phyloP scores from a whole-genome alignment of 345 rosid species.

The Cochlearia excelsa region DNA sequence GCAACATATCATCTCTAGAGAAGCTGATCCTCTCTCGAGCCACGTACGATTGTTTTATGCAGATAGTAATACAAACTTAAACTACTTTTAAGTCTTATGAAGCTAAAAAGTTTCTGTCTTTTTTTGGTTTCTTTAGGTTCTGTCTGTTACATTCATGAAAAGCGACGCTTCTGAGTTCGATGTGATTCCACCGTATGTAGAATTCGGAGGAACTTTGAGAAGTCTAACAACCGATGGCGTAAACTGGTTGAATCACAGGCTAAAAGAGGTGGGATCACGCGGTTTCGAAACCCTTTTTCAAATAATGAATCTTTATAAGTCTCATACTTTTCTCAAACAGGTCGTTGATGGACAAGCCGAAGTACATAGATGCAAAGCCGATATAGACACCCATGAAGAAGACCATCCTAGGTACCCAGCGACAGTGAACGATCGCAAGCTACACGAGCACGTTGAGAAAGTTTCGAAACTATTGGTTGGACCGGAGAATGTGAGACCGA shows the following conservation, averaged over 20 bases:
- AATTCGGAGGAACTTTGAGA: slow-evolving; percentile 86
- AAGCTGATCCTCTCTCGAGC: slow-evolving; percentile 73
- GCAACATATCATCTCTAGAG: slow-evolving; percentile 79
- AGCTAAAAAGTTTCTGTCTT: background rate
- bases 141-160: slow-evolving; percentile 67
- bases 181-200: slow-evolving; percentile 55
- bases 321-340: slow-evolving; percentile 29
- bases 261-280: slow-evolving; percentile 55
- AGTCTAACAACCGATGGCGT: slow-evolving; percentile 81
- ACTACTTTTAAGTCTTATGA: background rate
- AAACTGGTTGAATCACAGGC: slow-evolving; percentile 50
- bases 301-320: background rate
- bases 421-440: slow-evolving; percentile 50
- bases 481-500: slow-evolving; percentile 46
- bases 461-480: slow-evolving; percentile 59
- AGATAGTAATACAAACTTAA: background rate
- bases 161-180: slow-evolving; percentile 54
- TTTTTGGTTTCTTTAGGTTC: slow-evolving; percentile 47
- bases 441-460: slow-evolving; percentile 49
- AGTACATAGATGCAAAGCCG: slow-evolving; percentile 60
- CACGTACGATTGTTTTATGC: slow-evolving; percentile 32
- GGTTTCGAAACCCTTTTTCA: background rate
- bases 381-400: slow-evolving; percentile 47
- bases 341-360: slow-evolving; percentile 65
- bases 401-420: slow-evolving; percentile 62